Conservation (phyloP, 108 stramenopile species). For the Discostella stelligeroides region DNA sequence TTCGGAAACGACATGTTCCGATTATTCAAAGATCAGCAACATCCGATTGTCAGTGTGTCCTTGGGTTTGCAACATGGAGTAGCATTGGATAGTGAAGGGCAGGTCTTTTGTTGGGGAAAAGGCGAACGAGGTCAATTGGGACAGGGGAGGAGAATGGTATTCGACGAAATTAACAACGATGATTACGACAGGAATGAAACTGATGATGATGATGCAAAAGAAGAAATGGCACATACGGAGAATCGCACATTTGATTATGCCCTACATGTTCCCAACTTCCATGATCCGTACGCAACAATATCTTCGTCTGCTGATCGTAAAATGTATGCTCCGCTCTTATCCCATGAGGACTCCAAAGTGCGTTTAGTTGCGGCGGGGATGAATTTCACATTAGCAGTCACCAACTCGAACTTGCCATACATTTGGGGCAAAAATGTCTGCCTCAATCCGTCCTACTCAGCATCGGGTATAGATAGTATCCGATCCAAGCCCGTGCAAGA, state of each 20-base stretch:
- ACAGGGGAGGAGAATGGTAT: conserved; percentile 60
- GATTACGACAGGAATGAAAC: background rate
- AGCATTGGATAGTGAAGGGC: conserved; percentile 72
- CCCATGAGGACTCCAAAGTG: conserved; percentile 36
- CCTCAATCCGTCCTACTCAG: conserved; percentile 31
- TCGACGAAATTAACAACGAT: conserved; percentile 46
- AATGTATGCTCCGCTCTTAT: conserved; percentile 40
- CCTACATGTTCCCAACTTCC: conserved; percentile 29
- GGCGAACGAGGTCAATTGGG: conserved; percentile 87
- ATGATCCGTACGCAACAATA: conserved; percentile 50
- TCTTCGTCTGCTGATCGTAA: conserved; percentile 15
- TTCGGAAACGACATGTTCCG: conserved; percentile 36
- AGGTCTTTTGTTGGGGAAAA: conserved; percentile 88
- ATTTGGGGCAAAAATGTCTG: conserved; percentile 85
- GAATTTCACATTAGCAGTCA: conserved; percentile 72
- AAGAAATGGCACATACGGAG: conserved; percentile 23
- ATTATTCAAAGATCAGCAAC: conserved; percentile 49
- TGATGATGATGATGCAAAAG: conserved; percentile 35
- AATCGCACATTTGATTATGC: conserved; percentile 52
- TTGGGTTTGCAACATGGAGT: conserved; percentile 90
- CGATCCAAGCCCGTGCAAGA: conserved; percentile 51
- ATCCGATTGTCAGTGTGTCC: conserved; percentile 70
- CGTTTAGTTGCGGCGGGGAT: conserved; percentile 65
- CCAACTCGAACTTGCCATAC: conserved; percentile 69
- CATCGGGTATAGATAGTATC: conserved; percentile 17